These are phyloP conservation scores for Raffaelea albimanens DNA, from an alignment of 2,329 filamentous ascomycete species.

Conservation along the genomic window DNA sequence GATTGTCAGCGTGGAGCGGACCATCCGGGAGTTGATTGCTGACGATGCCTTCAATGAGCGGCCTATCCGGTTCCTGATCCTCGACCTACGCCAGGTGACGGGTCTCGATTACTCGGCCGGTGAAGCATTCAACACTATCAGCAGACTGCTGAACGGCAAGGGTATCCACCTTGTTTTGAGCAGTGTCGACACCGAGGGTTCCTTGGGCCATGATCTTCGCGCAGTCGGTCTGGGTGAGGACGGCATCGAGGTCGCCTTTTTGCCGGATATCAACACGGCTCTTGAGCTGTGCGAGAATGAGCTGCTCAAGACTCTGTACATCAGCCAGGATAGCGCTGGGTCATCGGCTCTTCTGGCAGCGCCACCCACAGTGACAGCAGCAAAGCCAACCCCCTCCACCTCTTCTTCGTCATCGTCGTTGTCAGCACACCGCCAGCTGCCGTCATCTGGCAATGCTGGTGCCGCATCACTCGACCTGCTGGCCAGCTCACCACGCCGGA, in stretches of 20 bases:
- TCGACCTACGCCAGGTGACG: constrained; percentile 83
- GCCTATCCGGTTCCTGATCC: constrained; percentile 80
- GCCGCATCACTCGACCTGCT: constrained; percentile 28
- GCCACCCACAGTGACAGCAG: not conserved
- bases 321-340: constrained; percentile 44
- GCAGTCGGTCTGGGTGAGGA: constrained; percentile 75
- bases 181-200: constrained; percentile 65
- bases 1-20: constrained; percentile 88
- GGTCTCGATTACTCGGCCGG: constrained; percentile 94
- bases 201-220: constrained; percentile 67
- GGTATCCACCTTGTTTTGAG: constrained; percentile 75
- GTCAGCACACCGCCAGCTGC: constrained; percentile 32
- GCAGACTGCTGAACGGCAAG: constrained; percentile 68
- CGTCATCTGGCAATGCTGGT: constrained; percentile 20
- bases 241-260: constrained; percentile 65
- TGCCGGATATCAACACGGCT: constrained; percentile 85
- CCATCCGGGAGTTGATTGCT: constrained; percentile 71
- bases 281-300: constrained; percentile 94
- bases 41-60: constrained; percentile 68
- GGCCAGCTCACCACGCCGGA: constrained; percentile 73
- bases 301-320: constrained; percentile 72
- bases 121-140: constrained; percentile 89
- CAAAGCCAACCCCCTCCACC: not conserved
- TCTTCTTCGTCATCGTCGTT: not conserved
- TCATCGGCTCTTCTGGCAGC: not conserved